A percentile compares a stretch with the other conserved stretches of the same genome.
Conservation (phyloP, 495 filamentous ascomycete genomes). For the Aspergillus leporis region DNA sequence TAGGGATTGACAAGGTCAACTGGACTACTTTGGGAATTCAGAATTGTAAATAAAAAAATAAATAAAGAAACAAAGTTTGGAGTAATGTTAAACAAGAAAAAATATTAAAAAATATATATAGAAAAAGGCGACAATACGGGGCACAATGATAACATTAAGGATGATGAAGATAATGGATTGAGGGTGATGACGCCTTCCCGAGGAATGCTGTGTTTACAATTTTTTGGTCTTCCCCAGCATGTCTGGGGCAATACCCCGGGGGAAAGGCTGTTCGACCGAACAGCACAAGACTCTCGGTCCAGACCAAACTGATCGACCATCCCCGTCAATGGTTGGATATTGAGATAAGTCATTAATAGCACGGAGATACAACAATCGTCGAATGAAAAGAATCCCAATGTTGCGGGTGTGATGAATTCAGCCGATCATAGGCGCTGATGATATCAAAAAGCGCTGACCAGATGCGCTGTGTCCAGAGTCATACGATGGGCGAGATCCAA, state of each 20-base stretch:
- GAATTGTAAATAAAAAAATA: neutral
- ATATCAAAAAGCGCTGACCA: conserved; percentile 12
- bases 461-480: conserved; percentile 19
- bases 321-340: conserved; percentile 19
- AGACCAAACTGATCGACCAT: conserved; percentile 28
- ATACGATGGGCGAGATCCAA: conserved; percentile 28
- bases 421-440: conserved; percentile 16
- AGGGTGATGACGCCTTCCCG: conserved; percentile 14
- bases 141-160: conserved; percentile 17
- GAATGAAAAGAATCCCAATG: conserved; percentile 16
- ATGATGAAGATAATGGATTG: conserved; percentile 15
- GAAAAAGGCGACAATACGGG: neutral
- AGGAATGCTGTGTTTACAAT: neutral
- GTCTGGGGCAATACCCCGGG: conserved; percentile 20
- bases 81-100: neutral
- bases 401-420: conserved; percentile 12
- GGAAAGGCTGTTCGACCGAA: conserved; percentile 17
- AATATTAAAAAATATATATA: neutral
- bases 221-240: conserved; percentile 16
- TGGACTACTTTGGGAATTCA: neutral
- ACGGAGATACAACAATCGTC: conserved; percentile 3
- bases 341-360: conserved; percentile 2
- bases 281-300: conserved; percentile 15
- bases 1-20: neutral
- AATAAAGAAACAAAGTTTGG: conserved; percentile 6